These are phyloP conservation scores for Marasmius sp. DNA, from an alignment of 1,284 basidiomycete genomes.

Conservation along the genomic window DNA sequence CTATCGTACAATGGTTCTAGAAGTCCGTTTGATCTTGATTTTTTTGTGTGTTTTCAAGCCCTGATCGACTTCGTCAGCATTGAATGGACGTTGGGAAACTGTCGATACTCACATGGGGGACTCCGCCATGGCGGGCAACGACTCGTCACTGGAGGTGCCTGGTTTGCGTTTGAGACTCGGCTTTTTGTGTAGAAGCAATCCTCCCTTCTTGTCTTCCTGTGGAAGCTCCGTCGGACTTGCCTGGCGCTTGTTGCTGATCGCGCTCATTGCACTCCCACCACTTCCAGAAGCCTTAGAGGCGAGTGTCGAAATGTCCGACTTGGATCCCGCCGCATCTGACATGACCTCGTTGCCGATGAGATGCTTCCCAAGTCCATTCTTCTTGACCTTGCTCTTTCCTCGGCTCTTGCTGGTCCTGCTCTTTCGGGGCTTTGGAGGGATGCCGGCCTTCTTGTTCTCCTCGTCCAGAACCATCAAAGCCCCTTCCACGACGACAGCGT, in stretches of 20 bases:
- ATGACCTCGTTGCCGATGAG: background rate
- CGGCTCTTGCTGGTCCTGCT: conserved; percentile 8
- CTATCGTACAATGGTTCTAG: too few species aligned
- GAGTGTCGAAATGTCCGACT: background rate
- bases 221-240: conserved; percentile 71
- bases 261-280: conserved; percentile 37
- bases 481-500: conserved; percentile 82
- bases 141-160: background rate
- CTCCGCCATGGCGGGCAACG: background rate
- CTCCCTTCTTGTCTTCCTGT: conserved; percentile 60
- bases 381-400: background rate
- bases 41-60: background rate
- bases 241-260: conserved; percentile 45
- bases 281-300: conserved; percentile 13
- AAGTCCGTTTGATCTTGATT: too few species aligned
- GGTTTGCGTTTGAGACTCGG: conserved; percentile 61
- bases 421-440: conserved; percentile 20
- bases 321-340: background rate
- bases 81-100: background rate
- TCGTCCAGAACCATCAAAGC: conserved; percentile 78
- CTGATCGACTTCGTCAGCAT: background rate
- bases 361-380: background rate
- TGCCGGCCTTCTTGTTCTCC: conserved; percentile 45
- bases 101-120: background rate
- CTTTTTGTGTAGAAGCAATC: conserved; percentile 57